Percentiles rank a stretch among this genome's conserved stretches.
Evolutionary conservation across 345 rosid genomes (phyloP).

Genomic region (Acer campestre): DNA sequence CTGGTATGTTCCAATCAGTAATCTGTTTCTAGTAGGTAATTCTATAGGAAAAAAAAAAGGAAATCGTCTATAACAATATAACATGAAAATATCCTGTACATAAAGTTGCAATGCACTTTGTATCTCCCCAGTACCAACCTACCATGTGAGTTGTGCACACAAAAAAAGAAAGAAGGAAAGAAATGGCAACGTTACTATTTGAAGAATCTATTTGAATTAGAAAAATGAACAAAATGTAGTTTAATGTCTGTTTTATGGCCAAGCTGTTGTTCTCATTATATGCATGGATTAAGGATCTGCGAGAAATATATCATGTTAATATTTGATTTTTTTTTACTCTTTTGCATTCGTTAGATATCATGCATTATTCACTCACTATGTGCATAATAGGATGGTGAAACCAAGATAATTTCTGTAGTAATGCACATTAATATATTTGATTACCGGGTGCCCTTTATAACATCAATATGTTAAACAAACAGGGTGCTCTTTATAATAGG

Average conservation of each 20-base stretch:
- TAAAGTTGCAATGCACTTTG: background rate
- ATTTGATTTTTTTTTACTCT: background rate
- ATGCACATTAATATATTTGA: background rate
- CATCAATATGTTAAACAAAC: background rate
- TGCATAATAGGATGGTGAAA: background rate
- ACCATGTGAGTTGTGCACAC: background rate
- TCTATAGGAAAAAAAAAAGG: background rate
- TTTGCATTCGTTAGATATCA: background rate
- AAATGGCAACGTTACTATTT: background rate
- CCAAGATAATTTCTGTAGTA: background rate
- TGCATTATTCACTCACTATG: no score
- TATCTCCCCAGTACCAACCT: background rate
- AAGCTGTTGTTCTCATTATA: background rate
- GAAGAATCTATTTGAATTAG: conserved; percentile 2
- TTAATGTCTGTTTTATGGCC: background rate
- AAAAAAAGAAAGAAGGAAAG: no score
- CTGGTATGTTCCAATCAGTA: background rate
- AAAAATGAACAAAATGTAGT: background rate
- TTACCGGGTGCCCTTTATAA: background rate
- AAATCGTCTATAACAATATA: no score
- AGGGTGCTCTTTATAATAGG: background rate
- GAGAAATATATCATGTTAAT: background rate
- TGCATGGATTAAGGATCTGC: background rate
- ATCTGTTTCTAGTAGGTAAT: background rate
- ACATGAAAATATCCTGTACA: background rate